Conservation (phyloP, 352 stramenopile genomes). For the Phytopythium chamaehyphon region DNA sequence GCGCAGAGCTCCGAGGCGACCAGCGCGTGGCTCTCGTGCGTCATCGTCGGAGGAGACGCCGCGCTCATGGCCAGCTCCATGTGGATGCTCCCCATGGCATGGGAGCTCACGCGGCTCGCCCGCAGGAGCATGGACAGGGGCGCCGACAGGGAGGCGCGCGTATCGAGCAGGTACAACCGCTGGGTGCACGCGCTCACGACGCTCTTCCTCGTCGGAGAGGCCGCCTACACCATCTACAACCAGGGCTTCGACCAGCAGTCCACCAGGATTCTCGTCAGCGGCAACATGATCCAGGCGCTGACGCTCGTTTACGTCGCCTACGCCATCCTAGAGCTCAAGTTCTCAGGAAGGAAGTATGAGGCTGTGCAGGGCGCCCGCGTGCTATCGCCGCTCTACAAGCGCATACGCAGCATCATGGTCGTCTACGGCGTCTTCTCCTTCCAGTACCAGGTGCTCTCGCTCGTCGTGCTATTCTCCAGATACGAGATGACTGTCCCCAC, state of each 20-base stretch:
- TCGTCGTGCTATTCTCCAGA: constrained; percentile 35
- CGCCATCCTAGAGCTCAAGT: constrained; percentile 38
- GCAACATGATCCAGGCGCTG: constrained; percentile 39
- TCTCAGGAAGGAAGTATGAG: constrained; percentile 45
- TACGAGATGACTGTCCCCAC: constrained; percentile 27
- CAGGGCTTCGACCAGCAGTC: constrained; percentile 26
- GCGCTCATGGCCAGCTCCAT: constrained; percentile 35
- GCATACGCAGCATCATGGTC: constrained; percentile 58
- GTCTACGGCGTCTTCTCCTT: constrained; percentile 42
- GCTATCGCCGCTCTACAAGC: constrained; percentile 48
- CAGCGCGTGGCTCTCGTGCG: constrained; percentile 33
- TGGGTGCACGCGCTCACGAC: constrained; percentile 30
- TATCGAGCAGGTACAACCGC: constrained; percentile 22
- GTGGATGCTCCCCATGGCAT: constrained; percentile 48
- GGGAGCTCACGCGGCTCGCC: constrained; percentile 36
- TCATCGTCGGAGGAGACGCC: constrained; percentile 35
- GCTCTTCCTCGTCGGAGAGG: constrained; percentile 33
- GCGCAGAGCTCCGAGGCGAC: constrained; percentile 31
- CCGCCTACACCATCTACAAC: constrained; percentile 33
- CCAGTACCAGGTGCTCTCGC: constrained; percentile 41
- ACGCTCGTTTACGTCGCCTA: constrained; percentile 35
- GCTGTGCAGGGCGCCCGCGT: constrained; percentile 36
- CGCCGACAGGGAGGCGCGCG: constrained; percentile 14
- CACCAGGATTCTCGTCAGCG: constrained; percentile 35
- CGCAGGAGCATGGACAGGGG: constrained; percentile 38